Base-by-base conservation (phyloP, 1,284 basidiomycete species). In the Wolfiporia cocos region DNA sequence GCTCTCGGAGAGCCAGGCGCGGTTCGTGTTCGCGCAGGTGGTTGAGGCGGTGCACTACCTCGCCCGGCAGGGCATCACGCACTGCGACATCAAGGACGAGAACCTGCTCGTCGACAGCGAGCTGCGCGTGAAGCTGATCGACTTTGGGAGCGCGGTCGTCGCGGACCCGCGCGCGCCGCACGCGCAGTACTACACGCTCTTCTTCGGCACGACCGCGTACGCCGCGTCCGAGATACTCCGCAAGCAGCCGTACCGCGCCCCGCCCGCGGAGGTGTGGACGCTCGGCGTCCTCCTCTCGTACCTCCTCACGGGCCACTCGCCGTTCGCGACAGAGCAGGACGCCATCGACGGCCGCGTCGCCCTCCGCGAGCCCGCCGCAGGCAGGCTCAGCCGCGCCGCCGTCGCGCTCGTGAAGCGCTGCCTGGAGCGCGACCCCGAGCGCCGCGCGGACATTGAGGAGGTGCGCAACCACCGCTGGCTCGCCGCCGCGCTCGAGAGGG, bases 81-180 rank as follows among this genome's bases (percentile, higher is more conserved):
- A 96, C 60, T 84, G 92, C 39, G 92, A 96, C 59, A 86, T 96
- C 65, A 96, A 96, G 61, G 92, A 95, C 57, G 92, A 96, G 64
- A 96, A 96, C 56, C 66, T 93, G 38, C 83, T 94, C 42, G 81
- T 95, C 44, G 90, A 93, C 61, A 69, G 68, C 41, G 66, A 86
- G 49, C 67, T 85, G 43, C 58, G 87, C 79, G 86, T 94, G 57
- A 95, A 96, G 62, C 73, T 96, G 39, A 92, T 96, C 58, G 92
- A 96, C 67, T 96, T 96, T 63, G 90, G 92, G 38, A 90, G 86
- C 49, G 90, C 91, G 19, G 84, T 85, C 23, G 76, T 88, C 51
- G 79, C 80, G 41, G 81, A 93, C 57, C 78, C 80, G 1, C 61
- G 65, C 11, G 63, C 78, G 44, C 73, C 83, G 2, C 73, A 76